Evolutionary conservation across 2,329 filamentous ascomycete species (phyloP), one percentile per base, ranked within the genome.

Genomic region (Drechslerella coelobrocha): DNA sequence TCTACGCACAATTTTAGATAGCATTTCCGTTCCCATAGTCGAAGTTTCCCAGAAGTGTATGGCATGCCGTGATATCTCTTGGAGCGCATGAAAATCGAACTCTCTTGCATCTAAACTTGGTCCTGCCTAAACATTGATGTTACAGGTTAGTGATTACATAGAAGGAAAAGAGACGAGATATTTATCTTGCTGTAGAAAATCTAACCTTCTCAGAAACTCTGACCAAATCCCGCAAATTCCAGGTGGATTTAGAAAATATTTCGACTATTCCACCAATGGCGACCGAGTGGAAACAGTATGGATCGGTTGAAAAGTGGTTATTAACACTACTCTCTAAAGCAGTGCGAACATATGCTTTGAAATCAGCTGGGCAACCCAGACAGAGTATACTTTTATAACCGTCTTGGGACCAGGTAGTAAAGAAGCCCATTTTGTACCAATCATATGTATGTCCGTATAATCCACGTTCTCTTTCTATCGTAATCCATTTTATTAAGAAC

Each of bases 261-360:
- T 9, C 29, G 12, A 50, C 51, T 1, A 50, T 6, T 10, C n/a
- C 60, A 7, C 39, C 21, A 17, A 63, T 19, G 27, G 55, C 48
- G 2, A 29, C 12, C 27, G 50, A 29, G n/a, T 63, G 51, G 19
- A 63, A 63, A n/a, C 51, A 48, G 29, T 63, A 63, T 10, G 60
- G 60, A 50, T 63, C 60, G n/a, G 24, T 7, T 4, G 3, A 3
- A 24, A 63, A 63, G 14, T 10, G 34, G 10, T 47, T 24, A 10
- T 29, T 17, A 21, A 10, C 12, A 10, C 3, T 10, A 17, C 12
- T 55, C 6, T 7, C 17, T 9, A 63, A 26, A 31, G 50, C n/a
- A 0, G 27, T 27, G 3, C 21, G 41, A 10, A 63, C 24, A 2
- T 50, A 23, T 1, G 1, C 8, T 12, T 21, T 17, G 6, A 63